A percentile compares a stretch with the other conserved stretches of the same genome.
phyloP scores from a whole-genome alignment of 208 protist genomes.

The Trypanosoma cruzi region DNA sequence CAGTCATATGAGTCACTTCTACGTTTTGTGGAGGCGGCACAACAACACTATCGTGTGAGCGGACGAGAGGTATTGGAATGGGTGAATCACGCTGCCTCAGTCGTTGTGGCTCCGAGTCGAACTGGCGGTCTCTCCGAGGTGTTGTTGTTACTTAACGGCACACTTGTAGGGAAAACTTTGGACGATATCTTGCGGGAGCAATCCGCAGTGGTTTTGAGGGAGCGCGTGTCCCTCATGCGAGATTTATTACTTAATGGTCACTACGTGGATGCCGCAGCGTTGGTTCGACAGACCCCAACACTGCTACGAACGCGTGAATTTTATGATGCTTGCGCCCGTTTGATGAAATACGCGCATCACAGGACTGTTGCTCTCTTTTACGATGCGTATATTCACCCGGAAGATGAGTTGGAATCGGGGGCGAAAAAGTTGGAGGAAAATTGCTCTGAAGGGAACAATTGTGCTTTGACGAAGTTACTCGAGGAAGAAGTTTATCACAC shows the following conservation, averaged over 20 bases:
- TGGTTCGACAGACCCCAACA: conserved; percentile 17
- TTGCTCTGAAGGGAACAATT: background rate
- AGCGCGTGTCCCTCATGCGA: conserved; percentile 1
- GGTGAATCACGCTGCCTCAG: conserved; percentile 33
- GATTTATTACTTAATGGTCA: conserved; percentile 17
- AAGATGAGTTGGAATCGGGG: background rate
- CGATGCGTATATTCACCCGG: conserved; percentile 26
- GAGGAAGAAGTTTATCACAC: background rate
- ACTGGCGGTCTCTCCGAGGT: conserved; percentile 20
- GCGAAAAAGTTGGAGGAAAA: background rate
- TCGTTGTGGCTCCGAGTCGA: conserved; percentile 22
- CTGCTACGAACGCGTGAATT: conserved; percentile 27
- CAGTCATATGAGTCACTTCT: conserved; percentile 30
- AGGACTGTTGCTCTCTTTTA: conserved; percentile 23
- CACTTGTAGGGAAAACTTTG: conserved; percentile 12
- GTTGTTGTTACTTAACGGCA: conserved; percentile 25
- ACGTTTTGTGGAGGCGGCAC: conserved; percentile 28
- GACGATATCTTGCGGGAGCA: conserved; percentile 28
- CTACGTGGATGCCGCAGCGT: conserved; percentile 24
- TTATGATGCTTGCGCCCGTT: conserved; percentile 14
- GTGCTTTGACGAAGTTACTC: background rate
- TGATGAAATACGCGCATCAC: conserved; percentile 9
- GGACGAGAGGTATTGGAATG: conserved; percentile 19
- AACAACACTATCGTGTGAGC: conserved; percentile 14
- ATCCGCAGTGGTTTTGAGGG: background rate